These are phyloP conservation scores for Anisodus acutangulus DNA, from an alignment of 257 asterid species.

Conservation along the genomic window DNA sequence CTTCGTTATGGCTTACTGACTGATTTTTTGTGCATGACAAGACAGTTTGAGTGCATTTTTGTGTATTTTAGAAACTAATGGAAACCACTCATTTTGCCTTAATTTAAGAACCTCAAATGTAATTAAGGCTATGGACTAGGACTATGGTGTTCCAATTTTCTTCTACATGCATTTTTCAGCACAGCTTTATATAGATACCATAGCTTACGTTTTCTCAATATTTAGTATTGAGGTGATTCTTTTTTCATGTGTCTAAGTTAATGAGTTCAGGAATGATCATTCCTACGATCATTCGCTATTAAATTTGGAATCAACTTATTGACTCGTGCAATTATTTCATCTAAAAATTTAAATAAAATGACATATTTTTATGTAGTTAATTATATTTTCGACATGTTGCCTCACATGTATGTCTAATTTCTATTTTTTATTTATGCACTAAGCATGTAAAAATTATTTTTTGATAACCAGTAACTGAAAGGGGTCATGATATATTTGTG, in stretches of 20 bases:
- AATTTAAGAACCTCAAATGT: conserved; percentile 19
- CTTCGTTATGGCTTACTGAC: too few species aligned
- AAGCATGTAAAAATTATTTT: too few species aligned
- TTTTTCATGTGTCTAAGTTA: background rate
- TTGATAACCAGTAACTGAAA: too few species aligned
- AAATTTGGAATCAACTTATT: too few species aligned
- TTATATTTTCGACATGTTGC: too few species aligned
- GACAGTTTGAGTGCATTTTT: background rate
- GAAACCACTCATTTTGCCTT: conserved; percentile 21
- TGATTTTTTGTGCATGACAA: background rate
- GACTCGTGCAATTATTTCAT: background rate
- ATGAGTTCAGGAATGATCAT: too few species aligned
- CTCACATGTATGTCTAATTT: too few species aligned
- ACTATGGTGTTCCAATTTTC: background rate
- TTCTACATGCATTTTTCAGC: too few species aligned
- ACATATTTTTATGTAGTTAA: too few species aligned
- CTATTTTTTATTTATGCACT: too few species aligned
- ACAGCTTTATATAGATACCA: background rate
- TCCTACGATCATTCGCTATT: background rate
- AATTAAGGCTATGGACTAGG: background rate
- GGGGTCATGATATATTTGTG: background rate
- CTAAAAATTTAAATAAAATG: too few species aligned
- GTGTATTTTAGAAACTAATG: background rate
- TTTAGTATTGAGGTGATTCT: background rate
- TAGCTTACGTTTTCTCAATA: background rate